Conservation (phyloP, 2,329 filamentous ascomycete species). For the Myotisia sp. region DNA sequence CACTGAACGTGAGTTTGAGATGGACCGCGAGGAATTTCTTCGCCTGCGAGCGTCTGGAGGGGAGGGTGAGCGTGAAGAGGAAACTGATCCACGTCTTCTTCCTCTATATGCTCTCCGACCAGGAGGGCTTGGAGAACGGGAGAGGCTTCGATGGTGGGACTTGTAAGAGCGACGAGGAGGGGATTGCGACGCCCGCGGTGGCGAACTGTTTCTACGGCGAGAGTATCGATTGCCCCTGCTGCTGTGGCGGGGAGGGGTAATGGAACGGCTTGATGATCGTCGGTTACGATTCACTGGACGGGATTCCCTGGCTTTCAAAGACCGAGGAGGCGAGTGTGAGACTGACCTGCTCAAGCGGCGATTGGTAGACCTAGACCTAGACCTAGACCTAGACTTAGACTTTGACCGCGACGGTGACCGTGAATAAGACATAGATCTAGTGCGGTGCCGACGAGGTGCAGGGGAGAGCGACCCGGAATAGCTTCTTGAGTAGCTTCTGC, state of each 20-base stretch:
- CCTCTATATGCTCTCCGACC: constrained; percentile 15
- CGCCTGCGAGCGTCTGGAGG: constrained; percentile 13
- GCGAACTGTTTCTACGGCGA: too few species aligned
- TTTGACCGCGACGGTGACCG: constrained; percentile 19
- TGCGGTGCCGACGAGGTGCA: constrained; percentile 16
- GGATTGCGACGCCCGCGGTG: constrained; percentile 16
- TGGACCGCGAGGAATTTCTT: constrained; percentile 9
- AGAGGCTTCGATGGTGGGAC: constrained; percentile 14
- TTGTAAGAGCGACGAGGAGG: constrained; percentile 15
- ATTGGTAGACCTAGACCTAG: constrained; percentile 18
- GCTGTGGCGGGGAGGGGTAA: constrained; percentile 17
- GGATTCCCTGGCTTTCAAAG: too few species aligned
- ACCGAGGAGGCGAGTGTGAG: constrained; percentile 16
- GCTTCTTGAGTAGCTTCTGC: constrained; percentile 22
- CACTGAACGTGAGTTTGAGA: constrained; percentile 14
- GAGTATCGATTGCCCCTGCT: constrained; percentile 13
- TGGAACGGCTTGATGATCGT: too few species aligned
- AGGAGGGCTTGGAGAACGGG: constrained; percentile 20
- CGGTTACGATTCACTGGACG: too few species aligned
- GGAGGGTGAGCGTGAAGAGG: constrained; percentile 18
- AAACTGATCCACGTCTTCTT: constrained; percentile 9
- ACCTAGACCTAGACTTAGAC: constrained; percentile 15
- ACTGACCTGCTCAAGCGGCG: constrained; percentile 10
- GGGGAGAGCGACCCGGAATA: constrained; percentile 24
- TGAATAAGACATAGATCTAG: constrained; percentile 21